Base-by-base conservation (phyloP, 768 basidiomycete genomes). In the Termitomyces sp. region DNA sequence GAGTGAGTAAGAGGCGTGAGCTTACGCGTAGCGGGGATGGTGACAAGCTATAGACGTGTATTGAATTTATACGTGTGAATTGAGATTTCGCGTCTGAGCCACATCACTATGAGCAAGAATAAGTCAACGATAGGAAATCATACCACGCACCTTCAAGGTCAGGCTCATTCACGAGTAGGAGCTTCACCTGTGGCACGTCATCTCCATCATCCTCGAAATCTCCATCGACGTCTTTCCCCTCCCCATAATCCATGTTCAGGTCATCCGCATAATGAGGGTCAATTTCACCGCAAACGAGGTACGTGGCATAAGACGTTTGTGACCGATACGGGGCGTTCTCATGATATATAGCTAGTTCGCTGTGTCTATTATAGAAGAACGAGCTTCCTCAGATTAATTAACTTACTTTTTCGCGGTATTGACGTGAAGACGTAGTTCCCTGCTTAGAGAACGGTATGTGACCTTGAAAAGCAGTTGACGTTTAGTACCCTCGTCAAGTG, bases 341-440 rank as follows among this genome's bases (percentile, higher is more conserved):
- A 67, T 86, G 79, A 66, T 84, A 93, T 1, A 70, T 68, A 15
- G 83, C 83, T 8, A 94, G 80, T 67, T 88, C 86, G 67, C 92
- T 93, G 66, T 8, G 11, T 42, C 17, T 56, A 12, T 37, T 43
- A 48, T 32, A 61, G 15, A 29, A 60, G 9, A 34, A 45, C 17
- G 43, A 43, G 32, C 14, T 45, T 9, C n/a, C 31, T 11, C 8
- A 34, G 5, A 31, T 42, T n/a, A 11, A 32, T 34, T n/a, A 17
- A 54, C 81, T 67, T 62, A 92, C 92, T 86, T 88, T 70, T 92
- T 94, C 20, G 92, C 91, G 42, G 74, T 74, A 71, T 92, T 90
- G 67, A 92, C 90, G 67, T 92, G 87, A 57, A 93, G 79, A 0
- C 79, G 78, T 48, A 91, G 79, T 45, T 83, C 83, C 64, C 89